Base-by-base conservation (phyloP, 331 rosid genomes). In the Stylosanthes scabra region DNA sequence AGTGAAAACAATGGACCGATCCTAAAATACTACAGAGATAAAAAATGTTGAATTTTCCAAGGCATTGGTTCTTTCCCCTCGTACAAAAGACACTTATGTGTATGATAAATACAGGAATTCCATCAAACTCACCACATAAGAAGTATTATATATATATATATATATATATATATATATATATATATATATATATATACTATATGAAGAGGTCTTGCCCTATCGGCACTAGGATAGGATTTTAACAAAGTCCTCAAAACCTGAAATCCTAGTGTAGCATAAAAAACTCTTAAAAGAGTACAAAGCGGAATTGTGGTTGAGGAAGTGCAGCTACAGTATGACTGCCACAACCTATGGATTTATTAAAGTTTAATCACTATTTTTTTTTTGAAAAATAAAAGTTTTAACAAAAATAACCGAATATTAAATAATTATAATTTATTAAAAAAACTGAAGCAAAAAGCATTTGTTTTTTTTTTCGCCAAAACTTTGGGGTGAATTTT, bases 11-110 rank as follows among this genome's bases (percentile, higher is more conserved):
- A 16, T 44, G 14, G 27, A 8, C 3, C 3, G n/a, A 52, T 11
- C 34, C 9, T 9, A 34, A 52, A 54, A 5, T 11, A 10, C 1
- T 13, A 34, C 25, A 46, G n/a, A n/a, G n/a, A 55, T 25, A 46
- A 34, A 31, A 15, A 25, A 4, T 31, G 45, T 3, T 69, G 52
- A 51, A 58, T 49, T 59, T 12, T 59, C 70, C 49, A 58, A 68
- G 7, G 13, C 31, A 60, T 8, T 42, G 10, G 10, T 51, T 16
- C 63, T 40, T 9, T 50, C 44, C 16, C 11, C 8, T 7, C 54
- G 70, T 67, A 67, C 52, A 67, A 46, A 39, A 12, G 4, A 46
- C 60, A 34, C 71, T 40, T 1, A 15, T n/a, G 42, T 11, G 10
- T 11, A 3, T 11, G 11, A 42, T 9, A 12, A 66, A 12, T 8